Evolutionary conservation across 345 rosid genomes (phyloP).

Genomic region (Arabis hirsuta): DNA sequence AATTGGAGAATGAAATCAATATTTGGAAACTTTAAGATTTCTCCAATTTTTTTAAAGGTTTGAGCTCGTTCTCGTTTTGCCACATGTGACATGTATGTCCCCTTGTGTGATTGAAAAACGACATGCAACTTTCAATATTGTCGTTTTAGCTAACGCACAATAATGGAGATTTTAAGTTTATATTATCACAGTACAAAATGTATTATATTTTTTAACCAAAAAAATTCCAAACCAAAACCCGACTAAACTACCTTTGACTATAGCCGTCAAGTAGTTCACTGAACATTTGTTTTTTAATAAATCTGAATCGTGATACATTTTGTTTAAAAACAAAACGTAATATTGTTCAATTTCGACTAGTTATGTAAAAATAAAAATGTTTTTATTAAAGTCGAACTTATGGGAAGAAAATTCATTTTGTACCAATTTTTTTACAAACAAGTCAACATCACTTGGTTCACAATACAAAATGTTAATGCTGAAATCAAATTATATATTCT

Average conservation of each 20-base stretch:
- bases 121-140: slow-evolving; percentile 10
- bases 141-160: not conserved
- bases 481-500: not conserved
- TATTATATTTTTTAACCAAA: not conserved
- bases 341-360: too few species aligned
- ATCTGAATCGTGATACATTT: too few species aligned
- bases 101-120: not conserved
- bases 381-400: too few species aligned
- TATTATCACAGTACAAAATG: not conserved
- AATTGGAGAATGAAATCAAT: not conserved
- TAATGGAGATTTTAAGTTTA: not conserved
- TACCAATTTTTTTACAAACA: too few species aligned
- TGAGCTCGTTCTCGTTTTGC: slow-evolving; percentile 23
- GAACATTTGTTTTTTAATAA: too few species aligned
- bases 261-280: too few species aligned
- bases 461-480: not conserved
- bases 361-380: too few species aligned
- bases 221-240: too few species aligned
- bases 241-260: too few species aligned
- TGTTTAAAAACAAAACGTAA: too few species aligned
- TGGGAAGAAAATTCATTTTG: too few species aligned
- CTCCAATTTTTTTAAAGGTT: not conserved
- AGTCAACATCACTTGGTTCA: too few species aligned
- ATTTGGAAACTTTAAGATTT: not conserved
- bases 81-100: slow-evolving; percentile 9